Conservation (phyloP, 2,329 filamentous ascomycete species). For the Chalaropsis ovoidea region DNA sequence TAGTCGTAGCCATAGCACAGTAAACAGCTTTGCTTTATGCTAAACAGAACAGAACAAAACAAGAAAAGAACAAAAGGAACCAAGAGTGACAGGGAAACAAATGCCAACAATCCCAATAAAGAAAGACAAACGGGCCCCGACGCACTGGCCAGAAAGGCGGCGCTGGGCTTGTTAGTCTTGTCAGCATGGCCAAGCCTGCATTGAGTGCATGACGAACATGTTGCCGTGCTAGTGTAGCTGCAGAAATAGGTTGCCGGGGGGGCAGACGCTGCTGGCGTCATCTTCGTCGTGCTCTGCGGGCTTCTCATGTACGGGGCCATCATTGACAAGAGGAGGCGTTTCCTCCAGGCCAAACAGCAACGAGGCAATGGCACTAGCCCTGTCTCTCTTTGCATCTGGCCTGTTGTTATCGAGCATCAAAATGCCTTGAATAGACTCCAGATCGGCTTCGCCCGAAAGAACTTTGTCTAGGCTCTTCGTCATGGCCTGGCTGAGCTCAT, state of each 20-base stretch:
- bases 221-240: neutral
- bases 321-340: neutral
- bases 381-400: neutral
- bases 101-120: neutral
- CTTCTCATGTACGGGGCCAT: neutral
- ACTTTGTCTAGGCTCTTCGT: neutral
- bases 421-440: neutral
- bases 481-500: neutral
- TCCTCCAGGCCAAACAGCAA: neutral
- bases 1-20: neutral
- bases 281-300: neutral
- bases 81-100: neutral
- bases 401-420: neutral
- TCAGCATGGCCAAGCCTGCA: neutral
- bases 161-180: neutral
- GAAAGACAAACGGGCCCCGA: neutral
- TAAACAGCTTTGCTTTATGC: conserved; percentile 1
- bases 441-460: neutral
- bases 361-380: conserved; percentile 5
- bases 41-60: neutral
- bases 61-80: neutral
- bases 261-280: neutral
- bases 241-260: neutral
- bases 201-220: neutral
- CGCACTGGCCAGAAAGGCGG: neutral